Evolutionary conservation across 768 basidiomycete genomes (phyloP), one percentile per base, ranked within the genome.

Genomic region (Candolleomyces eurysporus): DNA sequence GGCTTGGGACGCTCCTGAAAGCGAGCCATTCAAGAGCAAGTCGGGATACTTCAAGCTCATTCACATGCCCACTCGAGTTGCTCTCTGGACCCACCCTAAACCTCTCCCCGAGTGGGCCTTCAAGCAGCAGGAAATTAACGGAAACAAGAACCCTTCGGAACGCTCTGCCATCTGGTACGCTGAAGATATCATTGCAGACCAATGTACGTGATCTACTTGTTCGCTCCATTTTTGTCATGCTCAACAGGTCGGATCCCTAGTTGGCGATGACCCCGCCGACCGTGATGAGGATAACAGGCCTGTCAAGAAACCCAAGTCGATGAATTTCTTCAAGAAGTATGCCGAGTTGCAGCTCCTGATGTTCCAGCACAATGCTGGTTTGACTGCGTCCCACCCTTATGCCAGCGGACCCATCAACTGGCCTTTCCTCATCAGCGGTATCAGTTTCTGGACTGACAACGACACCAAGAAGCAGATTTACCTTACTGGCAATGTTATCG

Each of bases 361-460:
- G 96, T 76, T 98, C 65, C 94, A 97, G 71, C 97, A 99, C 79
- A 99, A 99, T 68, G 96, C 97, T n/a, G 97, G 95, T 21, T 80
- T 99, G 64, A 96, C 94, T 26, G 92, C 94, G n/a, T 92, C 91
- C 4, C 97, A 99, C 71, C 97, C 97, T 46, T 99, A 99, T 72
- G 95, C 97, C 4, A 92, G 91, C 61, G 82, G 82, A n/a, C 95
- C 97, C 5, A 89, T 98, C 75, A 95, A 96, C 72, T 99, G 97
- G 97, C 97, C 97, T 6, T 98, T 98, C 87, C 84, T 95, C 43
- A 76, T 98, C 31, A 93, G 82, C 64, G 97, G 97, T 53, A 98
- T 99, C 78, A 96, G 94, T 71, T 98, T 98, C 83, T 99, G 97
- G 97, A 99, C 97, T 5, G 82, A 92, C 67, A 88, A 82, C 59